Conservation (phyloP, 306 rosid genomes). For the Heteromeles arbutifolia region DNA sequence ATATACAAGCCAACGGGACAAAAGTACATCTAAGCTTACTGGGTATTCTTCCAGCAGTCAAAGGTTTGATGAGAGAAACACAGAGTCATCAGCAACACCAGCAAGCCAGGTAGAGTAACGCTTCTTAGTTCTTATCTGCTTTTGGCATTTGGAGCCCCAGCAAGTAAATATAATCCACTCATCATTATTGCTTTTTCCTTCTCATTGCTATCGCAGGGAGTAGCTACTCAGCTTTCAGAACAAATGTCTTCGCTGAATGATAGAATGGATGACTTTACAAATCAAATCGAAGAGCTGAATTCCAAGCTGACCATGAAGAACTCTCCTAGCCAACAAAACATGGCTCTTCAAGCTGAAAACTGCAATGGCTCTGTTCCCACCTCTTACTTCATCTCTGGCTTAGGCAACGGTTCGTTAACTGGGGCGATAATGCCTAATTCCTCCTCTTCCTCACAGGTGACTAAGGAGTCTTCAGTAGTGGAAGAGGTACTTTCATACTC, state of each 20-base stretch:
- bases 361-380: conserved; percentile 87
- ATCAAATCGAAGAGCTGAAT: conserved; percentile 77
- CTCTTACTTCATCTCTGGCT: conserved; percentile 56
- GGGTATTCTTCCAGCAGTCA: conserved; percentile 39
- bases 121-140: conserved; percentile 6
- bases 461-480: conserved; percentile 56
- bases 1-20: conserved; percentile 79
- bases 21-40: conserved; percentile 45
- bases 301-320: conserved; percentile 51
- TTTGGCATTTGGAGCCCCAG: neutral
- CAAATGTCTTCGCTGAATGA: conserved; percentile 88
- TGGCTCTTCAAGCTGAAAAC: conserved; percentile 63
- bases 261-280: conserved; percentile 93
- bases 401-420: conserved; percentile 62
- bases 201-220: conserved; percentile 42
- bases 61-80: conserved; percentile 59
- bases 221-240: conserved; percentile 68
- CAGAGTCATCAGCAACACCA: conserved; percentile 40
- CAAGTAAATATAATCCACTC: conserved; percentile 5
- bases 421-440: conserved; percentile 67
- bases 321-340: conserved; percentile 72
- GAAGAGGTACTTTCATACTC: conserved; percentile 65
- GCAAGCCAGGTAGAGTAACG: conserved; percentile 53
- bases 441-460: conserved; percentile 65
- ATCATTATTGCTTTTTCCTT: neutral